phyloP scores from a whole-genome alignment of 1,284 basidiomycete genomes.

The Crucibulum cyathiforme region DNA sequence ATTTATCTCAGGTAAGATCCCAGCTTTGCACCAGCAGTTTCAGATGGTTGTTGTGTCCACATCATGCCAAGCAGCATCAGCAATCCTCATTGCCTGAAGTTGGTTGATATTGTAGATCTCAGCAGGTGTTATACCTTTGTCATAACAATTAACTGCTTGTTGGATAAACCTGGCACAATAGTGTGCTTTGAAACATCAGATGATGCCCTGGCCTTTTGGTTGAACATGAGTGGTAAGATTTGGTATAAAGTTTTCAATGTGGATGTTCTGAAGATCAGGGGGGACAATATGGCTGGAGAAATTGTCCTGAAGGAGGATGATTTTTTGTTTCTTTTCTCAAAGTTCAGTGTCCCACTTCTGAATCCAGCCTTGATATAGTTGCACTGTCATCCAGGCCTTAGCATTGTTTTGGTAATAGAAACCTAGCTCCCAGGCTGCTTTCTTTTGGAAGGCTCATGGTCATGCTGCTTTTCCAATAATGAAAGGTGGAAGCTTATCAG shows the following conservation, averaged over 20 bases:
- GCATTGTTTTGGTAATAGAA: conserved; percentile 36
- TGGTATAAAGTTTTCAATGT: conserved; percentile 8
- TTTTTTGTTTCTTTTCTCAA: conserved; percentile 13
- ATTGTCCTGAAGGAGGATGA: conserved; percentile 38
- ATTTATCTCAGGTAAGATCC: neutral
- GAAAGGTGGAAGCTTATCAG: conserved; percentile 15
- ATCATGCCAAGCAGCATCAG: conserved; percentile 12
- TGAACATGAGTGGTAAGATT: conserved; percentile 18
- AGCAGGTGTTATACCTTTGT: conserved; percentile 22
- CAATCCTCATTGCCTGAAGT: conserved; percentile 31
- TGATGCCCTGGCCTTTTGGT: conserved; percentile 33
- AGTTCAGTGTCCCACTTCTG: conserved; percentile 26
- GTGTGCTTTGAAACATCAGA: conserved; percentile 35
- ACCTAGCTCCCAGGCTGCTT: conserved; percentile 25
- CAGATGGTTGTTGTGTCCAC: conserved; percentile 3
- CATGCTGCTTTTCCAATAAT: conserved; percentile 27
- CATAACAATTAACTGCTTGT: conserved; percentile 33
- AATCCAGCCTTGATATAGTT: conserved; percentile 25
- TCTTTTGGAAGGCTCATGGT: conserved; percentile 25
- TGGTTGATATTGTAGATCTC: conserved; percentile 41
- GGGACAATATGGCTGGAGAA: conserved; percentile 32
- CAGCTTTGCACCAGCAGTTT: conserved; percentile 2
- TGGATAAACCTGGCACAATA: conserved; percentile 27
- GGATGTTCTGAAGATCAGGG: conserved; percentile 16
- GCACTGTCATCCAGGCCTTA: conserved; percentile 19